phyloP scores from a whole-genome alignment of 2,329 filamentous ascomycete species.

The Xylariaceae sp. region DNA sequence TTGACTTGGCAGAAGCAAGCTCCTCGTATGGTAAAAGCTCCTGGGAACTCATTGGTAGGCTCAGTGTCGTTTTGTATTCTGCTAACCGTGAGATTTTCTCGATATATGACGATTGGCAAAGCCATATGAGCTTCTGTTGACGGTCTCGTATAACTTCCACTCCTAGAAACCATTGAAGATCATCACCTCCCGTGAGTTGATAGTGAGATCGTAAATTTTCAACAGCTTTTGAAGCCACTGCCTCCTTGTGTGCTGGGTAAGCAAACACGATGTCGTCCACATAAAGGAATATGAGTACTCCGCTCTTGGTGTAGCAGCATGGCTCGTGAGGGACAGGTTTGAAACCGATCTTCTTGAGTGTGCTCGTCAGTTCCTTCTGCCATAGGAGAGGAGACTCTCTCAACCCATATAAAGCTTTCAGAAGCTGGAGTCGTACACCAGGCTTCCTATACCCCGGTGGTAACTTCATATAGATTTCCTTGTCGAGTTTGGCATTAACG shows the following conservation, averaged over 20 bases:
- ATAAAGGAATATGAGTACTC: neutral
- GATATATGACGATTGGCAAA: neutral
- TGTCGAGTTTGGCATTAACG: neutral
- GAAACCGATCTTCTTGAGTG: neutral
- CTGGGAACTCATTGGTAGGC: neutral
- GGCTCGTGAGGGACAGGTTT: neutral
- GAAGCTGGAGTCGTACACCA: neutral
- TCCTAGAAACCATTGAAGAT: conserved; percentile 2
- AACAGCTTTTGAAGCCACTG: too few species aligned
- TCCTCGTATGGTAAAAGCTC: neutral
- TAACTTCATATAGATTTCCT: neutral
- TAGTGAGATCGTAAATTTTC: neutral
- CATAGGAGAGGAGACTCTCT: neutral
- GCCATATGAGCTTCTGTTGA: neutral
- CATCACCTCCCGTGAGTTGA: neutral
- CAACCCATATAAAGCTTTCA: neutral
- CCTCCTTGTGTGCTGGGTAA: neutral
- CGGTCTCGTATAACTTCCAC: neutral
- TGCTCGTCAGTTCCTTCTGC: neutral
- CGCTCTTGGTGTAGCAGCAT: neutral
- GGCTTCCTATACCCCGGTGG: neutral
- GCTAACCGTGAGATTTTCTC: conserved; percentile 1
- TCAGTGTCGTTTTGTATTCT: neutral
- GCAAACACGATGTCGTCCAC: neutral
- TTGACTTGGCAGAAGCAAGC: neutral